Percentiles rank a stretch among this genome's conserved stretches.
Evolutionary conservation across 345 rosid species (phyloP).

Genomic region (Microthlaspi erraticum): DNA sequence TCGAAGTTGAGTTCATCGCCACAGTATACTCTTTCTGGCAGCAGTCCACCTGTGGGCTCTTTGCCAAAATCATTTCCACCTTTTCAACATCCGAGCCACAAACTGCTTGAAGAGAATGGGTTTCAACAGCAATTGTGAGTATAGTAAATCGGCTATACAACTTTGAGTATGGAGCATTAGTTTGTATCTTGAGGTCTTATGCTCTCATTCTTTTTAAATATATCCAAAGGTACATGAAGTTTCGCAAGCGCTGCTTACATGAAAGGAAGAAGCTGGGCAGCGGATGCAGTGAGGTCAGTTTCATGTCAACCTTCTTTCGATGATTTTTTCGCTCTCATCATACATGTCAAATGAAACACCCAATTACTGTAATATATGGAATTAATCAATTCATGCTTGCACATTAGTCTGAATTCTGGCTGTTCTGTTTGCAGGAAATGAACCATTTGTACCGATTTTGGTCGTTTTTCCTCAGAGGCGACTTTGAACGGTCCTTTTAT

Average conservation of each 20-base stretch:
- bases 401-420: slow-evolving; percentile 4
- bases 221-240: slow-evolving; percentile 82
- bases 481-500: slow-evolving; percentile 80
- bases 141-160: slow-evolving; percentile 12
- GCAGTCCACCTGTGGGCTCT: slow-evolving; percentile 97
- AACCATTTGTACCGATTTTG: slow-evolving; percentile 90
- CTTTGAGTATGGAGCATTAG: slow-evolving; percentile 18
- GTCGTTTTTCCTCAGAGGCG: slow-evolving; percentile 90
- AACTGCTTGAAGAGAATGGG: slow-evolving; percentile 92
- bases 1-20: slow-evolving; percentile 87
- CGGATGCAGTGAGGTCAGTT: slow-evolving; percentile 91
- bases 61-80: slow-evolving; percentile 91
- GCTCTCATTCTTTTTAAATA: slow-evolving; percentile 11
- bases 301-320: slow-evolving; percentile 18
- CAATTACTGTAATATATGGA: not conserved
- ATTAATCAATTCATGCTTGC: not conserved
- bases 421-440: slow-evolving; percentile 81
- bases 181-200: slow-evolving; percentile 25
- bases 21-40: slow-evolving; percentile 66
- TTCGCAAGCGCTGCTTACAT: slow-evolving; percentile 82
- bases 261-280: slow-evolving; percentile 92
- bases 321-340: slow-evolving; percentile 5
- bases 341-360: slow-evolving; percentile 2
- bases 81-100: slow-evolving; percentile 98
- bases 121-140: slow-evolving; percentile 95